phyloP scores from a whole-genome alignment of 345 rosid species.

The Camelina sativa region DNA sequence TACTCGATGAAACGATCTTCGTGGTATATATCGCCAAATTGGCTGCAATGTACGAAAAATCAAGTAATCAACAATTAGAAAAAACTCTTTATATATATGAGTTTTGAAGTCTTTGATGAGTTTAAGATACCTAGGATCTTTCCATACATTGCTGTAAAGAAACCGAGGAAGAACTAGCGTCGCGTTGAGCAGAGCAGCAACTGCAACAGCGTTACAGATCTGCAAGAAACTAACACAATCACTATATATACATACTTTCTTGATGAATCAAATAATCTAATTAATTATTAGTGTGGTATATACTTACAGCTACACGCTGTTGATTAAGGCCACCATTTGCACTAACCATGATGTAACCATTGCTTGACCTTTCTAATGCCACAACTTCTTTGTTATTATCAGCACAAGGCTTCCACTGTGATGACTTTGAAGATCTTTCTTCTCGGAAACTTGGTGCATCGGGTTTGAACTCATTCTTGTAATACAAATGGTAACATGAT shows the following conservation, averaged over 20 bases:
- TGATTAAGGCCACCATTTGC: conserved; percentile 97
- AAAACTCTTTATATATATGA: too few relatives aligned
- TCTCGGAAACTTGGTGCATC: conserved; percentile 55
- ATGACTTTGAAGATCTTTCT: conserved; percentile 59
- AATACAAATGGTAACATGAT: conserved; percentile 25
- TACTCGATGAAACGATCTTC: conserved; percentile 62
- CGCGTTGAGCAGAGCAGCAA: conserved; percentile 81
- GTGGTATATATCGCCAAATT: conserved; percentile 83
- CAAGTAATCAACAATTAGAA: not conserved
- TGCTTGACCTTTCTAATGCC: conserved; percentile 50
- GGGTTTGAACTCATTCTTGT: conserved; percentile 62
- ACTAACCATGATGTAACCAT: conserved; percentile 81
- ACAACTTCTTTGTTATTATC: conserved; percentile 46
- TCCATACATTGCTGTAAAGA: conserved; percentile 98
- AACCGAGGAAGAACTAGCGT: conserved; percentile 80
- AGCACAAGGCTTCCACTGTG: conserved; percentile 84
- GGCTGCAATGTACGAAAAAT: conserved; percentile 52
- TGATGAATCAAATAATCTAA: conserved; percentile 1
- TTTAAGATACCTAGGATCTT: conserved; percentile 78
- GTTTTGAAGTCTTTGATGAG: conserved; percentile 25
- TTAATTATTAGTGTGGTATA: not conserved
- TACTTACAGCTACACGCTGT: conserved; percentile 92
- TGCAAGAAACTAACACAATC: conserved; percentile 42
- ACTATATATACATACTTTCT: conserved; percentile 15
- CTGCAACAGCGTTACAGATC: conserved; percentile 84